Evolutionary conservation across 805 yeast species (phyloP).

Genomic region (Alloascoidea africana): DNA sequence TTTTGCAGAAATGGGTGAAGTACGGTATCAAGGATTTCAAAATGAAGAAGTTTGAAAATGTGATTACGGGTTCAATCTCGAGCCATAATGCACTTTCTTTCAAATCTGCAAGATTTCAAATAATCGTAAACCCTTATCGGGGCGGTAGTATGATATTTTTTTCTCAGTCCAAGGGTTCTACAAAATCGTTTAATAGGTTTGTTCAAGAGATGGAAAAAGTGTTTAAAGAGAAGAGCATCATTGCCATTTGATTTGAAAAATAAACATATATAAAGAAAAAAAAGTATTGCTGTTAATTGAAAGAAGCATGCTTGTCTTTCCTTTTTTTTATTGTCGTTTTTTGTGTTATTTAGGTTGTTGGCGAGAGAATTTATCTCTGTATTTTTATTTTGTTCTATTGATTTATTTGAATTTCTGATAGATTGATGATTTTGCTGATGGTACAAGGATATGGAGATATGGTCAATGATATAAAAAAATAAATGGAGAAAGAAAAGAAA

Average conservation of each 20-base stretch:
- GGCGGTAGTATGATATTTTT: neutral
- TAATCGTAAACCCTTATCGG: neutral
- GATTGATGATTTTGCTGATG: no score
- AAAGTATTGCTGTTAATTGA: neutral
- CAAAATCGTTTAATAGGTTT: neutral
- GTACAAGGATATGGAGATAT: no score
- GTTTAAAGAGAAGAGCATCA: neutral
- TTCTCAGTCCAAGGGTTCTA: neutral
- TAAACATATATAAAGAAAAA: no score
- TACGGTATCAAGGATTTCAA: neutral
- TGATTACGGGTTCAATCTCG: neutral
- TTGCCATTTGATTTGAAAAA: no score
- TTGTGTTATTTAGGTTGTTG: neutral
- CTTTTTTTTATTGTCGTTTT: neutral
- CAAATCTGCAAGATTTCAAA: neutral
- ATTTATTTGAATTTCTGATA: no score
- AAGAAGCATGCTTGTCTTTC: neutral
- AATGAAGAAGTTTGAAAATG: neutral
- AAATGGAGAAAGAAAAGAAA: no score
- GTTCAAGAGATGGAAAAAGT: constrained; percentile 2
- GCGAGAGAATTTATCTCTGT: neutral
- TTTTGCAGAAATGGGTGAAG: neutral
- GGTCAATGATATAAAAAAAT: no score
- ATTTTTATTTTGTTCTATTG: neutral
- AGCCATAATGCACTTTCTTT: neutral